Evolutionary conservation across 2,329 filamentous ascomycete species (phyloP), one percentile per base, ranked within the genome.

Genomic region (Tolypocladium cylindrosporum): DNA sequence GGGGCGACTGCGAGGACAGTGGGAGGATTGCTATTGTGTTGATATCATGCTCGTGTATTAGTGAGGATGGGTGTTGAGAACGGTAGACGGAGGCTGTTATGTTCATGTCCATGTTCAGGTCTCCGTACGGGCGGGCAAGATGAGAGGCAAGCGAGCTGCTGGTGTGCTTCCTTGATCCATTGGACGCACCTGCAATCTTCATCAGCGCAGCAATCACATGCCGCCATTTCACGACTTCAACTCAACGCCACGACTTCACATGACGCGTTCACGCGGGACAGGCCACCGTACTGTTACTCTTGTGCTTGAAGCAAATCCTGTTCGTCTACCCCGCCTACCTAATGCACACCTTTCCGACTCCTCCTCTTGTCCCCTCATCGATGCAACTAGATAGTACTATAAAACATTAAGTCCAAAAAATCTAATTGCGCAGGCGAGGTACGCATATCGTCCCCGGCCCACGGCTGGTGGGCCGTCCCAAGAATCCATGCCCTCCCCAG

Each of bases 321-420:
- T 55, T 55, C 16, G n/a, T 36, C 40, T 34, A 31, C 14, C 19
- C 40, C n/a, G 13, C 39, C 31, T 45, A 45, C 21, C 19, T 42
- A 55, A 11, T 13, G 21, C 13, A 34, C 24, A 37, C 19, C 53
- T 27, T 42, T 16, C 13, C n/a, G 13, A 19, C 19, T 27, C 16
- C 24, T 54, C 60, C 54, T 31, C 41, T 16, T 37, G 41, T 43
- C 24, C 50, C 48, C 40, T 42, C 45, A 50, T 42, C 40, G 54
- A 55, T 58, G 43, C 52, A 55, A 63, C 59, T 59, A 59, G 53
- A 53, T 60, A 60, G 57, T 63, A 61, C 57, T 62, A 65, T 60
- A 62, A 68, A 60, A 62, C 64, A 69, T 68, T 68, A 67, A 66
- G 60, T 63, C 67, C 63, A 34, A 60, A 60, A 60, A 58, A 59